phyloP scores from a whole-genome alignment of 345 rosid species.

The Hirschfeldia incana region DNA sequence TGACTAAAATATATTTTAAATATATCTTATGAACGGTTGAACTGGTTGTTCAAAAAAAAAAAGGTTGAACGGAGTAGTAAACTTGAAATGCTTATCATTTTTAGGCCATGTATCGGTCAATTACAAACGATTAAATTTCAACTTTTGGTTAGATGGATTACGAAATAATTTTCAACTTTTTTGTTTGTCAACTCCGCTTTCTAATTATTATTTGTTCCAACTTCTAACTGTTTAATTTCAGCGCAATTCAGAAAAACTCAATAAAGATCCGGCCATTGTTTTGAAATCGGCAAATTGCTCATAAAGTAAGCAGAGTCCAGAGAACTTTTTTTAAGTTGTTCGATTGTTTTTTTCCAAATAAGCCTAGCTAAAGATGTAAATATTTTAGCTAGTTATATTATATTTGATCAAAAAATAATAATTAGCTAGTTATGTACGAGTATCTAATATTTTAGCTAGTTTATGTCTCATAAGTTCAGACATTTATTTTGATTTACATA shows the following conservation, averaged over 20 bases:
- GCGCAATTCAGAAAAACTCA: not conserved
- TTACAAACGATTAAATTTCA: slow-evolving; percentile 19
- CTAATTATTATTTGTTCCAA: slow-evolving; percentile 1
- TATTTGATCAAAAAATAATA: too few species aligned
- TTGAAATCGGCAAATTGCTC: not conserved
- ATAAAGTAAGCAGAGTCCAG: not conserved
- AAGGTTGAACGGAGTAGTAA: not conserved
- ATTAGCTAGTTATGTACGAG: not conserved
- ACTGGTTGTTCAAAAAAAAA: not conserved
- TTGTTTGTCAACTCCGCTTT: slow-evolving; percentile 7
- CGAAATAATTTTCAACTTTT: not conserved
- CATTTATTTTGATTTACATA: not conserved
- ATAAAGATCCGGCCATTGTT: not conserved
- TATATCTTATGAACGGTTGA: not conserved
- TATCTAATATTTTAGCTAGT: not conserved
- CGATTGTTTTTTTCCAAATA: not conserved
- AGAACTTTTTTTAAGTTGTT: not conserved
- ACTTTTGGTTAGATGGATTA: not conserved
- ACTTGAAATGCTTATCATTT: not conserved
- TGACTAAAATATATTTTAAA: not conserved
- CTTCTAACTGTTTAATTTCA: slow-evolving; percentile 21
- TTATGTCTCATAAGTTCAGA: not conserved
- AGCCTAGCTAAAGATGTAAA: not conserved
- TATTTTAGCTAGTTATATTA: not conserved
- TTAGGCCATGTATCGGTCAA: slow-evolving; percentile 14